Conservation (phyloP, 306 rosid species). For the Oxytropis ochrocephala region DNA sequence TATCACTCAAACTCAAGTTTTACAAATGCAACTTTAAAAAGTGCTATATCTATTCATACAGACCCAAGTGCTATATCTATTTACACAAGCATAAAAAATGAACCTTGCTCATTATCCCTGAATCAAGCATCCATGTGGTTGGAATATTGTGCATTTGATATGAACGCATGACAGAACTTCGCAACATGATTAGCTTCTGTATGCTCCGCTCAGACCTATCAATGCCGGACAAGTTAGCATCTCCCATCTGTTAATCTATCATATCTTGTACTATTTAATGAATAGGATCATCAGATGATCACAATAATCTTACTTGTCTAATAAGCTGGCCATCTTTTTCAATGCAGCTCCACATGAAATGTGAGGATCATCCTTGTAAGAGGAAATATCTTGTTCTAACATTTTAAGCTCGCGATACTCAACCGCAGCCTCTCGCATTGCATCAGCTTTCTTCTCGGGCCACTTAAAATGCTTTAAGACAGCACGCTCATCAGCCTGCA, state of each 20-base stretch:
- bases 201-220: constrained; percentile 75
- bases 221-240: constrained; percentile 18
- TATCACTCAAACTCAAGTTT: constrained; percentile 1
- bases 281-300: neutral
- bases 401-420: constrained; percentile 77
- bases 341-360: constrained; percentile 73
- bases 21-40: constrained; percentile 1
- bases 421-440: constrained; percentile 88
- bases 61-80: neutral
- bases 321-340: constrained; percentile 74
- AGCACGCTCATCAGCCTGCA: constrained; percentile 84
- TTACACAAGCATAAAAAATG: neutral
- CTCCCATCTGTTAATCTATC: neutral
- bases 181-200: constrained; percentile 53
- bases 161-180: constrained; percentile 51
- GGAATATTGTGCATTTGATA: constrained; percentile 69
- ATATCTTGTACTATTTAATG: neutral
- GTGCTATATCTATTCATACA: neutral
- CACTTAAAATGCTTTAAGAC: constrained; percentile 92
- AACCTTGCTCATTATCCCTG: constrained; percentile 72
- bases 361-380: constrained; percentile 58
- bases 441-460: constrained; percentile 96
- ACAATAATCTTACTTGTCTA: constrained; percentile 63
- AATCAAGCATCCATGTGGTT: constrained; percentile 89
- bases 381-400: constrained; percentile 65